Conservation (phyloP, 2,329 filamentous ascomycete species). For the Talaromyces sp. region DNA sequence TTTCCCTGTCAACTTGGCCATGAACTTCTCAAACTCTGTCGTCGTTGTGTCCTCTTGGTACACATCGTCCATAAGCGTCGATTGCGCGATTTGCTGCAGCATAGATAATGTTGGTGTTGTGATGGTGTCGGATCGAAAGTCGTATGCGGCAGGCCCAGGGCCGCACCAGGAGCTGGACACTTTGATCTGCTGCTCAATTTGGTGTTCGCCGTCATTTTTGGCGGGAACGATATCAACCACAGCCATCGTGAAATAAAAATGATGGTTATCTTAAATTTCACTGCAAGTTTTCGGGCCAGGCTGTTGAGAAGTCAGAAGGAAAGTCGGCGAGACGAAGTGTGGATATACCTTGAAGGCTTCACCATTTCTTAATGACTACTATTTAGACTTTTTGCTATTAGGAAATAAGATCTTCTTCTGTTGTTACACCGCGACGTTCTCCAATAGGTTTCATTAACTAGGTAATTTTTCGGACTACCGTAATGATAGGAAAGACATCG, state of each 20-base stretch:
- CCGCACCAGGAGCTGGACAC: neutral
- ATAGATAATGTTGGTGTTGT: slow-evolving; percentile 17
- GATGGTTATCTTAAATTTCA: neutral
- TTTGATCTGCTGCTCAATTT: neutral
- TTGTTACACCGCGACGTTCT: neutral
- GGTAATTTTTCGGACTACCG: neutral
- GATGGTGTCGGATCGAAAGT: slow-evolving; percentile 16
- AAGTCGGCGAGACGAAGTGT: neutral
- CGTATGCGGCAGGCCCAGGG: slow-evolving; percentile 11
- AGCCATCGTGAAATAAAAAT: neutral
- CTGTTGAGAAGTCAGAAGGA: neutral
- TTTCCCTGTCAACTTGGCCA: slow-evolving; percentile 1
- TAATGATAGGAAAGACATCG: neutral
- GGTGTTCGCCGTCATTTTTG: neutral
- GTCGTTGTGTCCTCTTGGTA: slow-evolving; percentile 15
- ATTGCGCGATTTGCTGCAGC: slow-evolving; percentile 12
- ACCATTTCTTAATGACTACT: neutral
- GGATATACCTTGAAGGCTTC: neutral
- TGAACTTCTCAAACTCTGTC: slow-evolving; percentile 11
- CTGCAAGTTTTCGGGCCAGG: neutral
- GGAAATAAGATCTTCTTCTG: neutral
- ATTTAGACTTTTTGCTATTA: neutral
- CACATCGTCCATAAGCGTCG: slow-evolving; percentile 13
- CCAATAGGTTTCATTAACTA: neutral
- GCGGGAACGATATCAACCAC: neutral